Evolutionary conservation across 2,329 filamentous ascomycete genomes (phyloP), one percentile per base, ranked within the genome.

Genomic region (Gaeumannomyces sp.): DNA sequence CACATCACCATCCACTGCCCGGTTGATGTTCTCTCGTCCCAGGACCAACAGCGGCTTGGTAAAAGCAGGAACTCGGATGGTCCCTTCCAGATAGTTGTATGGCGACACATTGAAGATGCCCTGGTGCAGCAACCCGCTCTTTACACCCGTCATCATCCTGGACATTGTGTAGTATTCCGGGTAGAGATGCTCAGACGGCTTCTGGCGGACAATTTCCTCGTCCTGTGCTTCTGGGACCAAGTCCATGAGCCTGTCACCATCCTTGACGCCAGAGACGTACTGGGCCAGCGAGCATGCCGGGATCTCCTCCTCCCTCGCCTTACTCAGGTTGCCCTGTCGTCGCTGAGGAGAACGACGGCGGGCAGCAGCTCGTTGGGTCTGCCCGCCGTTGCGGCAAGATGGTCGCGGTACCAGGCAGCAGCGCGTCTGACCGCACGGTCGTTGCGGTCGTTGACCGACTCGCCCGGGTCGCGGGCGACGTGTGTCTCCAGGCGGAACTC

Each of bases 11-110:
- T 95, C 92, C 27, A 99, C 89, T 29, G 94, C 88, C 69, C 95
- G 86, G 77, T 98, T 99, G 80, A 96, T 97, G 76, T 96, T 97
- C 72, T 99, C 95, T 67, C 95, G 86, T 16, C 95, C 95, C 22
- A 98, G 83, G 60, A 99, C 85, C 22, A 99, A 82, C 35, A 99
- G 84, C 1, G 93, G 85, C 72, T 95, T 96, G 66, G 95, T 89
- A 72, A 99, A 99, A 5, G 93, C 87, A 1, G 93, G 87, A 0
- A 96, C 93, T 71, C 94, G 89, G 67, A 98, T 90, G 0, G 92
- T 93, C 1, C 92, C 95, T 76, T 99, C 95, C 14, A 99, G 83
- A 71, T 98, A 99, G 79, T 99, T 99, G 82, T 98, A 99, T 0
- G 92, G 92, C 10, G 95, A 98, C 33, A 98, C 92, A 73, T 93